Evolutionary conservation across 2,329 filamentous ascomycete species (phyloP).

Genomic region (Hymenoscyphus albidus): DNA sequence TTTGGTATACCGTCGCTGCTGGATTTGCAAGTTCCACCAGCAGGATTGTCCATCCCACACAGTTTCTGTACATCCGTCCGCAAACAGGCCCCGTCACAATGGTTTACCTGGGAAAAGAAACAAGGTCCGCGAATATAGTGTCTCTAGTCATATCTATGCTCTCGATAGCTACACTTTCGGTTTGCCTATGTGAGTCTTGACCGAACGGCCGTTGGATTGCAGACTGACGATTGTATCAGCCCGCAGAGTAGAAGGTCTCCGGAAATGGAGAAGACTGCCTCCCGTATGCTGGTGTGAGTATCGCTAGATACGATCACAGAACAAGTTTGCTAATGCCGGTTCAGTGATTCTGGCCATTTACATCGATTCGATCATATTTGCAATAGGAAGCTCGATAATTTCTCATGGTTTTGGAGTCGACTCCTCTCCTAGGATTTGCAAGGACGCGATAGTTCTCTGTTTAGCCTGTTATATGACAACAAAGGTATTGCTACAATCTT

Average conservation of each 20-base stretch:
- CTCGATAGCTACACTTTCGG: conserved; percentile 15
- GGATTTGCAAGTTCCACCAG: background rate
- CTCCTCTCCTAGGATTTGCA: conserved; percentile 47
- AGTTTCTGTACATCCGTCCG: background rate
- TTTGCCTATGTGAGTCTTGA: conserved; percentile 26
- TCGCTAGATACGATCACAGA: background rate
- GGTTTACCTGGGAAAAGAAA: conserved; percentile 8
- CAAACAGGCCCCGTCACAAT: background rate
- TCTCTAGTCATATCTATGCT: conserved; percentile 5
- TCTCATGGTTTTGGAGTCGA: conserved; percentile 56
- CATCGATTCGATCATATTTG: conserved; percentile 56
- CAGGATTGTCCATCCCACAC: background rate
- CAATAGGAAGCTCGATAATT: conserved; percentile 53
- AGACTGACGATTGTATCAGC: conserved; percentile 17
- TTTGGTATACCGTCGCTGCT: conserved; percentile 2
- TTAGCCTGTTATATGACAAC: conserved; percentile 59
- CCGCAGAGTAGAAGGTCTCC: conserved; percentile 27
- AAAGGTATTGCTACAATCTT: conserved; percentile 43
- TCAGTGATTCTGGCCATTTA: conserved; percentile 59
- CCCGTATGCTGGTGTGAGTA: conserved; percentile 30
- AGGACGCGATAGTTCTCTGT: conserved; percentile 57
- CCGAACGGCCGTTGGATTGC: background rate
- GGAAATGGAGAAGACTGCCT: conserved; percentile 27
- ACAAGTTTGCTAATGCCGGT: conserved; percentile 6
- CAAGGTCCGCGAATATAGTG: background rate